Evolutionary conservation across 805 yeast genomes (phyloP), one percentile per base, ranked within the genome.

Genomic region (Saccharomycopsis synnaedendra): DNA sequence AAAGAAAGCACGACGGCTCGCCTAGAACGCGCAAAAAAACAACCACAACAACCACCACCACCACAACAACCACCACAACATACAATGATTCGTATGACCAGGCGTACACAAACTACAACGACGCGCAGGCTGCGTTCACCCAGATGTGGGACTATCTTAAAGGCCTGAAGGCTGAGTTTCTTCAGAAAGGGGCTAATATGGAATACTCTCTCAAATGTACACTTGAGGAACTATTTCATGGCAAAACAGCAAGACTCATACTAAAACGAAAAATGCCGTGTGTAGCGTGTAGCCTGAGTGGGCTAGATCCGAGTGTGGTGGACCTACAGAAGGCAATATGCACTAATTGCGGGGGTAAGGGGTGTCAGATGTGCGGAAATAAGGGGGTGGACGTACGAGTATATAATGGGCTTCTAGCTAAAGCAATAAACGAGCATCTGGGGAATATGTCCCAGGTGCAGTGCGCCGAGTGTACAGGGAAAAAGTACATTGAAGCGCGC

Each of bases 221-320:
- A 0, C 60, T 82, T 43, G 69, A 65, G 4, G 86, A 82, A 46
- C 64, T 80, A 50, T 80, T 75, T 56, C 63, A 58, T 36, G 88
- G 89, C 2, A 79, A 76, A 55, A 63, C 63, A 1, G 61, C 75
- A 33, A 80, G 75, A 60, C 65, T 82, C 30, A 75, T 74, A 43
- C 63, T 82, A 8, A 72, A 75, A 3, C 74, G 73, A 55, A 70
- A 68, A 37, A 62, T 73, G 3, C 58, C 66, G 37, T 82, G 88
- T 58, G 47, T 57, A 1, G 49, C 50, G 0, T 82, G 89, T 57
- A 52, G 64, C 8, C 85, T 81, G 1, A 56, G 56, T 32, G 87
- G 86, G 4, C 80, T 73, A 2, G 19, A 45, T 10, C 54, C 56
- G 3, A 44, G 42, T 5, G 11, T 39, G 11, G 41, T 55, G 5